Base-by-base conservation (phyloP, 2,329 filamentous ascomycete genomes). In the Cladophialophora yegresii region DNA sequence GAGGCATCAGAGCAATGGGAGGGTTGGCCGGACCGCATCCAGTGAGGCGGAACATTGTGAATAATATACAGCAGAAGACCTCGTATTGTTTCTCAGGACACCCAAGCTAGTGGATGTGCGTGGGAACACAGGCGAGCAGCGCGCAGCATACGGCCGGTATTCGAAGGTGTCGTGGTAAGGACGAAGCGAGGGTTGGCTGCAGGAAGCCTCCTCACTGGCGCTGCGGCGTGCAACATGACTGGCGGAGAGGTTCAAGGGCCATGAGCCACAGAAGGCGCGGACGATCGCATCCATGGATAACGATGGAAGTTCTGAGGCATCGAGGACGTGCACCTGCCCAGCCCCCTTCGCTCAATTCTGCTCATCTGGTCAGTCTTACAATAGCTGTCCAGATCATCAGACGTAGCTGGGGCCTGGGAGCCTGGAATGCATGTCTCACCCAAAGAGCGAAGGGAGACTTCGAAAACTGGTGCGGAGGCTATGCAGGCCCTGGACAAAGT, bases 21-120 rank as follows among this genome's bases (percentile, higher is more conserved):
- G 28, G 16, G 26, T 20, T 32, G 51, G 51, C 10, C n/a, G 28
- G 9, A 10, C 23, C 51, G 51, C 51, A 54, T 12, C 51, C 51
- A 54, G 16, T 54, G 51, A 54, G 51, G 51, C 51, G 32, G 51
- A 54, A 54, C 23, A 54, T 33, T 13, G 51, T 28, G 16, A 54
- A 32, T 30, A 54, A 50, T 30, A 32, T n/a, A 54, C 28, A 8
- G 28, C 51, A 16, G 47, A 28, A 13, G 23, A 28, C 47, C 20
- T 26, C 22, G 47, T 9, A 50, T 16, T 43, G 3, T 16, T 16
- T 40, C 36, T 40, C 36, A 40, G 13, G 6, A 16, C 36, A 16
- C 36, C 13, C 13, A 6, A 13, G 36, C 36, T 51, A 51, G 47
- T n/a, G 12, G 16, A 9, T 2, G 6, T 23, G 28, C 23, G 16